A percentile compares a stretch with the other conserved stretches of the same genome.
Evolutionary conservation across 768 basidiomycete genomes (phyloP).

Genomic region (Calocybe gangraenosa): DNA sequence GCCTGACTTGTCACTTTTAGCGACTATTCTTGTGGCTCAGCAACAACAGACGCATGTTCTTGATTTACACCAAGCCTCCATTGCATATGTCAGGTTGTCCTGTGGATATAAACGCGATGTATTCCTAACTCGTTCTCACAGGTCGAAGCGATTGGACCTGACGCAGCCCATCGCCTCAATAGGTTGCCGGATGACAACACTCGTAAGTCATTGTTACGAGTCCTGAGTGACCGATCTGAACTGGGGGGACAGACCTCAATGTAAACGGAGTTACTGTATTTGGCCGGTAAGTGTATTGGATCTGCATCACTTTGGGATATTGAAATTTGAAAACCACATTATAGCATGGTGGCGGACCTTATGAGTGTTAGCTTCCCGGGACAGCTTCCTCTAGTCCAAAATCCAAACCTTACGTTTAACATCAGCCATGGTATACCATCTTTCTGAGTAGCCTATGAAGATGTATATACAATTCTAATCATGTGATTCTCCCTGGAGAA

Average conservation of each 20-base stretch:
- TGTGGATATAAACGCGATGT: background rate
- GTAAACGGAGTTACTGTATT: slow-evolving; percentile 37
- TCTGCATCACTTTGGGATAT: background rate
- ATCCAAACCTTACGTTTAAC: slow-evolving; percentile 30
- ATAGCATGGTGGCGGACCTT: slow-evolving; percentile 36
- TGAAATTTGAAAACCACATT: background rate
- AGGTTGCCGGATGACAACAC: slow-evolving; percentile 34
- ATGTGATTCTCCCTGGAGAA: slow-evolving; percentile 9
- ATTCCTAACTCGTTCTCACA: slow-evolving; percentile 2
- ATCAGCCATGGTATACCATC: slow-evolving; percentile 35
- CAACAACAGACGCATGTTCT: slow-evolving; percentile 33
- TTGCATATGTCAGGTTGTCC: slow-evolving; percentile 25
- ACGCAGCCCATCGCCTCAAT: slow-evolving; percentile 34
- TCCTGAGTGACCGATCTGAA: too few relatives aligned
- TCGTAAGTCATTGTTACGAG: slow-evolving; percentile 16
- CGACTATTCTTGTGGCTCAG: slow-evolving; percentile 30
- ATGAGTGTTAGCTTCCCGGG: slow-evolving; percentile 28
- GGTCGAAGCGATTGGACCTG: slow-evolving; percentile 36
- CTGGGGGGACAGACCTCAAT: slow-evolving; percentile 27
- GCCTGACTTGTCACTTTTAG: slow-evolving; percentile 15
- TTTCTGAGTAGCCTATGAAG: slow-evolving; percentile 19
- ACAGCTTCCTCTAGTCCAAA: slow-evolving; percentile 32
- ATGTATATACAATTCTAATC: too few relatives aligned
- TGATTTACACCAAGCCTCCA: slow-evolving; percentile 34
- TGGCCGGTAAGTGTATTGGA: slow-evolving; percentile 24